These are phyloP conservation scores for Rhizoclosmatium sp. DNA, from an alignment of 192 early-diverging fungal species.

Conservation along the genomic window DNA sequence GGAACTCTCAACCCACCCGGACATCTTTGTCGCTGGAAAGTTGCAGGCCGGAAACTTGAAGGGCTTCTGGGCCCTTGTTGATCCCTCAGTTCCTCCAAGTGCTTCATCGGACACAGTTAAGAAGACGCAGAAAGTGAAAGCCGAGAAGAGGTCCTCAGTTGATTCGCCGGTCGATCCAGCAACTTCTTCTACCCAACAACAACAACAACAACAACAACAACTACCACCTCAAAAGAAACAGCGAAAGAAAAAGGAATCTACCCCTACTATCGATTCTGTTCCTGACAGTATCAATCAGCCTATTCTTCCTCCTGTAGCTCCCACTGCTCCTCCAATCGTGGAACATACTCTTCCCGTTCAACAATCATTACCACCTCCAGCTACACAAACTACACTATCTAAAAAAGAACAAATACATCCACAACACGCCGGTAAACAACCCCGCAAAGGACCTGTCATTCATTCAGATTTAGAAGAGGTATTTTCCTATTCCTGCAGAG, in stretches of 20 bases:
- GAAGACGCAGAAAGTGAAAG: neutral
- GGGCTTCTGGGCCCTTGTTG: conserved; percentile 58
- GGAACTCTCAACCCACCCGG: conserved; percentile 78
- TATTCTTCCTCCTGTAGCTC: too few relatives aligned
- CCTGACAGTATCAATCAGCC: too few relatives aligned
- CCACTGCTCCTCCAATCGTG: too few relatives aligned
- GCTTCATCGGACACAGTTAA: conserved; percentile 16
- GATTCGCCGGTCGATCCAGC: neutral
- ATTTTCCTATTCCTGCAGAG: too few relatives aligned
- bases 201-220: neutral
- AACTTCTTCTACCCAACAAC: neutral
- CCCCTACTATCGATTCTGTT: too few relatives aligned
- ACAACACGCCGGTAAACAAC: too few relatives aligned
- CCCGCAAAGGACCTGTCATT: too few relatives aligned
- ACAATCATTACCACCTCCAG: too few relatives aligned
- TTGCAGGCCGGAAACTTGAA: conserved; percentile 72
- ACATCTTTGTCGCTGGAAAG: conserved; percentile 76
- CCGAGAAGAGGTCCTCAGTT: neutral
- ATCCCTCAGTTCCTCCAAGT: conserved; percentile 2
- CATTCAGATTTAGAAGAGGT: too few relatives aligned
- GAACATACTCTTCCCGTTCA: too few relatives aligned
- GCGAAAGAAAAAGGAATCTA: neutral
- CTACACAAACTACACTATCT: too few relatives aligned
- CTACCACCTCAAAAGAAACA: neutral
- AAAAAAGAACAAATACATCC: too few relatives aligned